Percentiles rank a stretch among this genome's conserved stretches.
These are phyloP conservation scores for Fusarium acutatum DNA, from an alignment of 2,329 filamentous ascomycete species.

Conservation along the genomic window DNA sequence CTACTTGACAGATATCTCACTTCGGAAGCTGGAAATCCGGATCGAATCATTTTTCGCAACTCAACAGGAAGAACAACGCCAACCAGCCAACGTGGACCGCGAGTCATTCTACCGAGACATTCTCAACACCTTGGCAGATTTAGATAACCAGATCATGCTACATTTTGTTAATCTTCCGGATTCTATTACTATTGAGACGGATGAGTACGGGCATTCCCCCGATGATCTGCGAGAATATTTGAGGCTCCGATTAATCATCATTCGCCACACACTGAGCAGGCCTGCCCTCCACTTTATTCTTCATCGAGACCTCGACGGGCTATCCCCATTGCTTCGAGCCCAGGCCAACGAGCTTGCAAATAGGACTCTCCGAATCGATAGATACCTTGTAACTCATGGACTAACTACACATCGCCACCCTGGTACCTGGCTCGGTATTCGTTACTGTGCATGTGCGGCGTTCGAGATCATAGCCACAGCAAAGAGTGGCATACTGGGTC, in stretches of 20 bases:
- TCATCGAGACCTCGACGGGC: background rate
- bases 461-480: background rate
- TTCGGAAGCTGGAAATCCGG: background rate
- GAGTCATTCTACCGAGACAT: background rate
- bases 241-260: background rate
- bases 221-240: background rate
- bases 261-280: background rate
- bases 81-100: background rate
- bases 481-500: background rate
- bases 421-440: background rate
- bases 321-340: background rate
- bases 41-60: background rate
- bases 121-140: background rate
- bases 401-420: background rate
- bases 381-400: background rate
- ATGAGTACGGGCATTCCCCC: background rate
- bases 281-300: background rate
- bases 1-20: background rate
- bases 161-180: background rate
- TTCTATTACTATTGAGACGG: background rate
- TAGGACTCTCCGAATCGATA: background rate
- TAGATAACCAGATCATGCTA: background rate
- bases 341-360: background rate
- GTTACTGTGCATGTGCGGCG: background rate
- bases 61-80: background rate